Conservation (phyloP, 371 early-diverging fungal genomes). For the Rhizopus arrhizus region DNA sequence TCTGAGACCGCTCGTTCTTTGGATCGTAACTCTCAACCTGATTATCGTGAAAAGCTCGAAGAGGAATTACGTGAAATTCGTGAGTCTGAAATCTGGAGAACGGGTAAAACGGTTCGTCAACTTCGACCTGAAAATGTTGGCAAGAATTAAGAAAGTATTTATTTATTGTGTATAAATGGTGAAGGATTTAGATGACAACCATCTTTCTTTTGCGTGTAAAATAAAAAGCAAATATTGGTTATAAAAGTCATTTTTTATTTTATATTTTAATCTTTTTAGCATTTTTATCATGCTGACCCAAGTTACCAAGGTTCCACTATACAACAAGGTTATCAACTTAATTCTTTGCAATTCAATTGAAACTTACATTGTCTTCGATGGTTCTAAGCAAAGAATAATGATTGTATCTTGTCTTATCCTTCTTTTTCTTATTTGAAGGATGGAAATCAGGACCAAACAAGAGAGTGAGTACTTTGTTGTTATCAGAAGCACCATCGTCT, state of each 20-base stretch:
- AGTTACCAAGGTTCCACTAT: conserved; percentile 56
- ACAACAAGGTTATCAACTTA: too few relatives aligned
- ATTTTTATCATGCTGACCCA: conserved; percentile 52
- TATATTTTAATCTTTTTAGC: conserved; percentile 13
- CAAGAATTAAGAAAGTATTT: conserved; percentile 26
- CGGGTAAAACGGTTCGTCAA: conserved; percentile 89
- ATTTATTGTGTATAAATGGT: background rate
- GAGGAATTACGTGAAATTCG: conserved; percentile 86
- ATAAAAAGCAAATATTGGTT: too few relatives aligned
- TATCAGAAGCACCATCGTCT: conserved; percentile 42
- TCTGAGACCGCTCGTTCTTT: conserved; percentile 88
- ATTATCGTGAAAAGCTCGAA: conserved; percentile 92
- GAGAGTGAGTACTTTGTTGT: conserved; percentile 52
- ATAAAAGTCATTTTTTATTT: background rate
- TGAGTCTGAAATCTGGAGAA: conserved; percentile 65
- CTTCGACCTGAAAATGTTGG: conserved; percentile 79
- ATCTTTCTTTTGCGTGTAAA: too few relatives aligned
- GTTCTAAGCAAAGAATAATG: conserved; percentile 69
- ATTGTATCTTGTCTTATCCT: conserved; percentile 55
- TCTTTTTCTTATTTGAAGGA: conserved; percentile 27
- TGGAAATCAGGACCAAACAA: conserved; percentile 58
- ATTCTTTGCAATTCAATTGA: too few relatives aligned
- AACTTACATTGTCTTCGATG: conserved; percentile 51
- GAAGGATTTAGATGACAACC: too few relatives aligned
- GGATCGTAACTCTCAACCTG: conserved; percentile 84